Percentiles rank a stretch among this genome's conserved stretches.
Conservation (phyloP, 129 eudicot genomes). For the Dittrichia graveolens region DNA sequence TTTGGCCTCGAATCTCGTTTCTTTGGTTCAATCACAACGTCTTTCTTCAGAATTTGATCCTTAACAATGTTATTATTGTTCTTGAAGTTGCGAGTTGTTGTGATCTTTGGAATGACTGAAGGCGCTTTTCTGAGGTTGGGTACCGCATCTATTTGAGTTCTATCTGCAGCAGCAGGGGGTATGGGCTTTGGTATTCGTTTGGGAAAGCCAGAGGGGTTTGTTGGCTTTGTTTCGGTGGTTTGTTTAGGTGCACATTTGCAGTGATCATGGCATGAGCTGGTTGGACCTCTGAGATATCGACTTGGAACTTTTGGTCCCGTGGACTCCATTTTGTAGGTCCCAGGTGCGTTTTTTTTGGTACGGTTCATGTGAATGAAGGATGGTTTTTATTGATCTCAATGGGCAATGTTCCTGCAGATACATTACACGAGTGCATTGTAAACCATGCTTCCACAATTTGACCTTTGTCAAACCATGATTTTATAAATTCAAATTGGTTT, state of each 20-base stretch:
- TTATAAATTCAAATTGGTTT: no score
- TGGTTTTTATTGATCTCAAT: not conserved
- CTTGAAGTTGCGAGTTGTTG: constrained; percentile 30
- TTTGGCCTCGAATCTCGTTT: constrained; percentile 32
- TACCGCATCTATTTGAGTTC: constrained; percentile 11
- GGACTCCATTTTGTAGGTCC: constrained; percentile 29
- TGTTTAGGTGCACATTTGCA: constrained; percentile 59
- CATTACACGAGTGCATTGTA: constrained; percentile 13
- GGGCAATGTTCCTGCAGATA: constrained; percentile 23
- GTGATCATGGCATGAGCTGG: constrained; percentile 68
- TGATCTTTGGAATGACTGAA: constrained; percentile 16
- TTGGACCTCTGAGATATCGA: constrained; percentile 54
- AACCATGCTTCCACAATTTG: no score
- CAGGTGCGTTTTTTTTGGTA: constrained; percentile 39
- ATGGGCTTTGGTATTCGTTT: constrained; percentile 24
- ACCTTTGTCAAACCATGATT: no score
- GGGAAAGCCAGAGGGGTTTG: constrained; percentile 17
- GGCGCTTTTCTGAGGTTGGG: constrained; percentile 26
- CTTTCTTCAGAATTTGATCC: constrained; percentile 21
- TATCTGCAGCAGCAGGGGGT: constrained; percentile 5
- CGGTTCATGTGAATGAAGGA: constrained; percentile 26
- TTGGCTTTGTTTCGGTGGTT: constrained; percentile 30
- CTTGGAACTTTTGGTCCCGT: constrained; percentile 36
- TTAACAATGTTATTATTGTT: constrained; percentile 21
- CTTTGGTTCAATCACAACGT: constrained; percentile 31